Base-by-base conservation (phyloP, 805 yeast species). In the Cyberlindnera veronae region DNA sequence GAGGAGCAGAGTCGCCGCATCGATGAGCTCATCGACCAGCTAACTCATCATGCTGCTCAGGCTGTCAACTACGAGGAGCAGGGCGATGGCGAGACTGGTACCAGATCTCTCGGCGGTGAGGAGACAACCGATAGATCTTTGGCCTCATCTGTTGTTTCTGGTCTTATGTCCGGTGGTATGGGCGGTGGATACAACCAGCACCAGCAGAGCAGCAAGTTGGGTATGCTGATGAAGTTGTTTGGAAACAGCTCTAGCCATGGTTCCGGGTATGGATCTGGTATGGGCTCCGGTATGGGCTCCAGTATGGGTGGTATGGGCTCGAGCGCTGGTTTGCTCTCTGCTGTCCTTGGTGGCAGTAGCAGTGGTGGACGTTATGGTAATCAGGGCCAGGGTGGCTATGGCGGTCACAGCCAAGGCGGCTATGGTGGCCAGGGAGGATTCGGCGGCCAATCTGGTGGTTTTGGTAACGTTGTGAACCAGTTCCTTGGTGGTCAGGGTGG, bases 101-200 rank as follows among this genome's bases (percentile, higher is more conserved):
- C 57, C 2, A 44, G 53, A 33, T 48, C 46, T 6, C 22, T 48
- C 3, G 56, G 55, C 33, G 36, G 53, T 29, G 34, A 34, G 13
- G 52, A 45, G 19, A 39, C 42, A 12, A 42, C 53, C 22, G 58
- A 52, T 29, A 40, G 59, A 39, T 53, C 48, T 23, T 22, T 56
- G 7, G 39, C 51, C 3, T 32, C 51, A 8, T 33, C 50, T 13
- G 38, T 57, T 12, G 29, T 57, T 16, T 44, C 38, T 15, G 58
- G 60, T 1, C 31, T 56, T 15, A 26, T 47, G 39, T 44, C 51
- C 19, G 53, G 57, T 41, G 45, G 45, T 10, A 28, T 39, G 36
- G 38, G 49, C 24, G 50, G 49, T n/a, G 39, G 49, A 4, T 35
- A 41, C 32, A 41, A 39, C 32, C 37, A 40, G 29, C 22, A 36